phyloP scores from a whole-genome alignment of 1,284 basidiomycete genomes.

The Melanopsichium pennsylvanicum region DNA sequence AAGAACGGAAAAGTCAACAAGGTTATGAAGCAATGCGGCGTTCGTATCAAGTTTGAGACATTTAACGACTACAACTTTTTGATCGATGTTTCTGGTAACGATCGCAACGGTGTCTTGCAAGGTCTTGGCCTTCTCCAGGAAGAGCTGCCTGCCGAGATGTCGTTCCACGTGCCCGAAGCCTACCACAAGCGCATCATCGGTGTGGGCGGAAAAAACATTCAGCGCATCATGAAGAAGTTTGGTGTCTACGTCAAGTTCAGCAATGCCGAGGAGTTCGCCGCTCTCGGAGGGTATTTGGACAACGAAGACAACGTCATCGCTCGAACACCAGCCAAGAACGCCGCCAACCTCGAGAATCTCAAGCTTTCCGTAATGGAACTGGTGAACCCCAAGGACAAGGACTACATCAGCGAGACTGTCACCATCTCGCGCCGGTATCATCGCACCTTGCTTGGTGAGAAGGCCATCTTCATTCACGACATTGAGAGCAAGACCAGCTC shows the following conservation, averaged over 20 bases:
- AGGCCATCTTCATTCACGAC: constrained; percentile 94
- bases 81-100: constrained; percentile 75
- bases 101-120: constrained; percentile 76
- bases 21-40: constrained; percentile 71
- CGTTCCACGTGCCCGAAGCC: constrained; percentile 96
- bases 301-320: constrained; percentile 99
- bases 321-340: constrained; percentile 96
- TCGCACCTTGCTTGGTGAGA: constrained; percentile 91
- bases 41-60: constrained; percentile 99
- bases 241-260: constrained; percentile 99
- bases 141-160: constrained; percentile 97
- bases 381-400: constrained; percentile 97
- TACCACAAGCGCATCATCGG: constrained; percentile 99
- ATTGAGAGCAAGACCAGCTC: constrained; percentile 97
- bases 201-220: constrained; percentile 96
- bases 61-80: constrained; percentile 99
- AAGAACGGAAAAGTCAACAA: constrained; percentile 70
- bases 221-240: constrained; percentile 99
- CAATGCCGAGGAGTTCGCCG: constrained; percentile 96
- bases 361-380: constrained; percentile 98
- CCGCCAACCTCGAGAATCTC: constrained; percentile 90
- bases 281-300: constrained; percentile 91
- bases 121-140: constrained; percentile 91
- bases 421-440: constrained; percentile 93
- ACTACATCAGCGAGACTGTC: constrained; percentile 91